A percentile compares a stretch with the other conserved stretches of the same genome.
phyloP scores from a whole-genome alignment of 257 asterid species.

The Scutellaria minor region DNA sequence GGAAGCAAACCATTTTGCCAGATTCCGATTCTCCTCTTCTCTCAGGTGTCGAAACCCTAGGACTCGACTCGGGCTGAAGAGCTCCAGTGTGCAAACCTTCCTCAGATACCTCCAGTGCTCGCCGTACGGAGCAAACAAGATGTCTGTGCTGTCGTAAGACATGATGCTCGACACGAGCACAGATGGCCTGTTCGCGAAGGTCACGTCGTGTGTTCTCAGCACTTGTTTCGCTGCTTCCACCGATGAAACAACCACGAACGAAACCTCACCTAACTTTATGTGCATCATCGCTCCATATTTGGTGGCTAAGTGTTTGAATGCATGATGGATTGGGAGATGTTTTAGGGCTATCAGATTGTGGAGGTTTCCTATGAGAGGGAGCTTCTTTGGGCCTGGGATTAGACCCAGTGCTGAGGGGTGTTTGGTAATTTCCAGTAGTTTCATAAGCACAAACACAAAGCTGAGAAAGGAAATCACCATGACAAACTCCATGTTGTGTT shows the following conservation, averaged over 20 bases:
- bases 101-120: constrained; percentile 8
- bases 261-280: neutral
- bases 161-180: neutral
- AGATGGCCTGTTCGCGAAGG: neutral
- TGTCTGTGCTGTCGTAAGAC: neutral
- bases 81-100: constrained; percentile 11
- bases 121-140: constrained; percentile 4
- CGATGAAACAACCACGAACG: neutral
- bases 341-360: neutral
- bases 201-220: neutral
- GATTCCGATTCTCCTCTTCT: neutral
- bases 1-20: neutral
- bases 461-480: neutral
- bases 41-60: neutral
- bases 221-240: neutral
- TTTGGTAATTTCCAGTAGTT: neutral
- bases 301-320: neutral
- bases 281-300: constrained; percentile 9
- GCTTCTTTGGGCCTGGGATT: constrained; percentile 1
- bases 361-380: constrained; percentile 14
- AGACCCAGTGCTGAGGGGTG: neutral
- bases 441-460: neutral
- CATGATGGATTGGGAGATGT: neutral
- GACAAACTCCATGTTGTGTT: neutral
- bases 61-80: neutral